Evolutionary conservation across 306 rosid genomes (phyloP).

Genomic region (Vigna reflexopilosa): DNA sequence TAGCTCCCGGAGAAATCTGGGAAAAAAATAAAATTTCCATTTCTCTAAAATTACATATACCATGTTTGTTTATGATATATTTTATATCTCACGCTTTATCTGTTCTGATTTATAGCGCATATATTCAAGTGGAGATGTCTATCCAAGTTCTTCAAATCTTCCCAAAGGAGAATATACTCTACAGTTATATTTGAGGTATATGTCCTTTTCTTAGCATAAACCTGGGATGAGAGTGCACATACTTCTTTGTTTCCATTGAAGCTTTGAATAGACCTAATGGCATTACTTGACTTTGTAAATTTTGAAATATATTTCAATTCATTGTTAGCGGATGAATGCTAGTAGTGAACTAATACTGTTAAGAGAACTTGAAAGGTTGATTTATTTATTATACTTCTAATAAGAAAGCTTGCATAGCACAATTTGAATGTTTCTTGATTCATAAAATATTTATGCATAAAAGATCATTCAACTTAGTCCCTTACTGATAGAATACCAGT

Average conservation of each 20-base stretch:
- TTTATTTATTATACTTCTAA: constrained; percentile 24
- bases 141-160: constrained; percentile 76
- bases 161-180: constrained; percentile 93
- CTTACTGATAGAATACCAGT: constrained; percentile 12
- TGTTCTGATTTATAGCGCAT: constrained; percentile 62
- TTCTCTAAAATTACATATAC: constrained; percentile 1
- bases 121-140: constrained; percentile 85
- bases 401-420: constrained; percentile 27
- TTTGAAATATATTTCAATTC: constrained; percentile 23
- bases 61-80: constrained; percentile 26
- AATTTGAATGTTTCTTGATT: constrained; percentile 36
- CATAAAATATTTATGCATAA: constrained; percentile 16
- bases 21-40: not conserved
- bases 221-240: constrained; percentile 29
- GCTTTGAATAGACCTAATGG: constrained; percentile 23
- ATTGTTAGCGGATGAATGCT: constrained; percentile 20
- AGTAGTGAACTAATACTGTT: constrained; percentile 13
- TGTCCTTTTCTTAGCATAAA: constrained; percentile 43
- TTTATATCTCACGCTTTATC: constrained; percentile 30
- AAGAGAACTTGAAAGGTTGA: constrained; percentile 24
- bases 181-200: constrained; percentile 81
- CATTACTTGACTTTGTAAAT: not conserved
- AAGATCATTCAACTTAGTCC: constrained; percentile 22
- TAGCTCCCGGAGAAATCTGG: not conserved
- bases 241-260: constrained; percentile 28